Evolutionary conservation across 192 early-diverging fungal species (phyloP).

Genomic region (Backusella tarrabulga): DNA sequence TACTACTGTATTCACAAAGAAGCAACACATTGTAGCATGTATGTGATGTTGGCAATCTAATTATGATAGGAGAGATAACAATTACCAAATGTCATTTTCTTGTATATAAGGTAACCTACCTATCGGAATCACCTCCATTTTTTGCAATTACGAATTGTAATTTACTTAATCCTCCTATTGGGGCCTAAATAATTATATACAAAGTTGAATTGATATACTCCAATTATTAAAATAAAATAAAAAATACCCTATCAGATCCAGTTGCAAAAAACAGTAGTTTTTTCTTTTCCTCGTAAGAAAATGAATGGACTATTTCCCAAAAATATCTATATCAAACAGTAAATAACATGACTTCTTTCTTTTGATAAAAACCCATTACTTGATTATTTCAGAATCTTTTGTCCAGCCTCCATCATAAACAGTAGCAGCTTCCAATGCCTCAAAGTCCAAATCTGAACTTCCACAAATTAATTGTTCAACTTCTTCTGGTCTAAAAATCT

Average conservation of each 20-base stretch:
- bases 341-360: background rate
- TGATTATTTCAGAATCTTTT: constrained; percentile 59
- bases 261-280: constrained; percentile 88
- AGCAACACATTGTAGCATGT: constrained; percentile 93
- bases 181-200: constrained; percentile 32
- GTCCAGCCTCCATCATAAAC: constrained; percentile 87
- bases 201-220: background rate
- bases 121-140: constrained; percentile 80
- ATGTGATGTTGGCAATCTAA: constrained; percentile 85
- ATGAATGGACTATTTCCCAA: constrained; percentile 85
- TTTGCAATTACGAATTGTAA: constrained; percentile 84
- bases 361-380: constrained; percentile 27
- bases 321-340: constrained; percentile 52
- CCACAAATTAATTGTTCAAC: constrained; percentile 89
- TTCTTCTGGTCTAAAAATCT: constrained; percentile 86
- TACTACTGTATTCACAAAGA: constrained; percentile 76
- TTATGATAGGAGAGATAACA: background rate
- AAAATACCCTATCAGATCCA: constrained; percentile 78
- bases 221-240: background rate
- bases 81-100: background rate
- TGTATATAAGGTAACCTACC: constrained; percentile 15
- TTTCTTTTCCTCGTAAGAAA: constrained; percentile 82
- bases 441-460: constrained; percentile 80
- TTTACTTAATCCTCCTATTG: constrained; percentile 83
- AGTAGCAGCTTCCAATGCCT: constrained; percentile 71